Percentiles rank a stretch among this genome's conserved stretches.
Evolutionary conservation across 202 grass and related monocot genomes (phyloP).

Genomic region (Elaeis oleifera): DNA sequence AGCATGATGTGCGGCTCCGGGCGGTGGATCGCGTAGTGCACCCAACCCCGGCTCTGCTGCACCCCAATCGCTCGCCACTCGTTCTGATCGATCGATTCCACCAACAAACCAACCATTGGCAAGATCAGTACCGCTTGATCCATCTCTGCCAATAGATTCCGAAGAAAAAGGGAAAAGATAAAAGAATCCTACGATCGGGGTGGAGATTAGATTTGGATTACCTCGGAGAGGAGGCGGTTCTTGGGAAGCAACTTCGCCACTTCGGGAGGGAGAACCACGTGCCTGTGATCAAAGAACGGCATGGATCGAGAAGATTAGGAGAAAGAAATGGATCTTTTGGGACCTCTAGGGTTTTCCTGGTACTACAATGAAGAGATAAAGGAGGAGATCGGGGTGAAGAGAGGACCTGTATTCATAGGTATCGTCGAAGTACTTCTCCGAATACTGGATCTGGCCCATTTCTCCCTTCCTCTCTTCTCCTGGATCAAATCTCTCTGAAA

Average conservation of each 20-base stretch:
- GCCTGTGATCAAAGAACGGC: slow-evolving; percentile 36
- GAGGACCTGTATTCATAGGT: slow-evolving; percentile 88
- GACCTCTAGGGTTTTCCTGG: slow-evolving; percentile 31
- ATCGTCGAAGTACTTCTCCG: slow-evolving; percentile 99
- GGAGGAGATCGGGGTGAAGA: too few species aligned
- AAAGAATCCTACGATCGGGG: background rate
- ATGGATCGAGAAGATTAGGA: background rate
- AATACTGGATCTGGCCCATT: slow-evolving; percentile 99
- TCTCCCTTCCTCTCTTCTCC: slow-evolving; percentile 9
- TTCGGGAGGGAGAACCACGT: slow-evolving; percentile 91
- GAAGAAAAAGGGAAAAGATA: background rate
- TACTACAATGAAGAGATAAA: too few species aligned
- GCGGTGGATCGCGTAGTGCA: slow-evolving; percentile 97
- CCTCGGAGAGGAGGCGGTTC: slow-evolving; percentile 90
- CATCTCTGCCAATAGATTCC: too few species aligned
- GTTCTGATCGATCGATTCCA: slow-evolving; percentile 33
- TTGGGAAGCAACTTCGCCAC: slow-evolving; percentile 93
- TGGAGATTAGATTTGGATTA: slow-evolving; percentile 7
- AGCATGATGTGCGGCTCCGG: slow-evolving; percentile 99
- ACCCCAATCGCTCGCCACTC: slow-evolving; percentile 96
- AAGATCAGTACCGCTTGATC: background rate
- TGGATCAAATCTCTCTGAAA: slow-evolving; percentile 27
- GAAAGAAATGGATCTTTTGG: too few species aligned
- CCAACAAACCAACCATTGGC: background rate
- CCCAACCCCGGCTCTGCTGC: slow-evolving; percentile 98